A percentile compares a stretch with the other conserved stretches of the same genome.
These are phyloP conservation scores for Eimeria maxima DNA, from an alignment of 169 alveolate genomes.

Conservation along the genomic window DNA sequence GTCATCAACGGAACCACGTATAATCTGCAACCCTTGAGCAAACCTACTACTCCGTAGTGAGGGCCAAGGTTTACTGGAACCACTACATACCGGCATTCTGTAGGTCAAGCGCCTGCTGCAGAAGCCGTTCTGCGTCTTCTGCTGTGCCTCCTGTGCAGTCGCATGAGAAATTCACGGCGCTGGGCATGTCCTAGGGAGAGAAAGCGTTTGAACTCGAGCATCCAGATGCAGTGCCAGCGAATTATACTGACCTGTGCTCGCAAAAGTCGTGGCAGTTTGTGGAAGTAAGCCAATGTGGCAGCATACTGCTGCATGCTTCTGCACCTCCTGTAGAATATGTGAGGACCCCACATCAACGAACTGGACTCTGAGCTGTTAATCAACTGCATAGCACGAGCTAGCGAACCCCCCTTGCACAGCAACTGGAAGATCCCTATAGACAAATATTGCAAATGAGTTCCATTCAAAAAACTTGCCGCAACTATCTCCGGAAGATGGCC, in stretches of 20 bases:
- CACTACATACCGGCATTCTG: conserved; percentile 78
- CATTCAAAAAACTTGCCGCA: conserved; percentile 34
- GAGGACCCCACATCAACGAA: not conserved
- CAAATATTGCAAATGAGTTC: not conserved
- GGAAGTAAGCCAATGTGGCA: conserved; percentile 85
- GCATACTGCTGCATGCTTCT: conserved; percentile 71
- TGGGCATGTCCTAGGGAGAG: not conserved
- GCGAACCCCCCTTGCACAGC: not conserved
- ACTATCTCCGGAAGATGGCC: conserved; percentile 82
- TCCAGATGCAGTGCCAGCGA: not conserved
- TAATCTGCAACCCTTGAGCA: not conserved
- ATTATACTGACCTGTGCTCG: conserved; percentile 54
- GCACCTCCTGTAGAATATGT: conserved; percentile 60
- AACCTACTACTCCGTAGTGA: not conserved
- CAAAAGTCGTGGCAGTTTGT: conserved; percentile 82
- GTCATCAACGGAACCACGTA: not conserved
- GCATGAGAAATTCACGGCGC: not conserved
- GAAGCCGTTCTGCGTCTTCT: conserved; percentile 58
- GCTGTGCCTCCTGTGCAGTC: conserved; percentile 65
- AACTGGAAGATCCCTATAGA: not conserved
- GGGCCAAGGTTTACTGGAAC: not conserved
- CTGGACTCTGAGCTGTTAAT: not conserved
- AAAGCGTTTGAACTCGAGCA: too few relatives aligned
- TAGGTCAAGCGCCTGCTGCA: conserved; percentile 76
- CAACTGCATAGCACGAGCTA: not conserved